A percentile compares a stretch with the other conserved stretches of the same genome.
These are phyloP conservation scores for Arachis hypogaea DNA, from an alignment of 306 rosid species.

Conservation along the genomic window DNA sequence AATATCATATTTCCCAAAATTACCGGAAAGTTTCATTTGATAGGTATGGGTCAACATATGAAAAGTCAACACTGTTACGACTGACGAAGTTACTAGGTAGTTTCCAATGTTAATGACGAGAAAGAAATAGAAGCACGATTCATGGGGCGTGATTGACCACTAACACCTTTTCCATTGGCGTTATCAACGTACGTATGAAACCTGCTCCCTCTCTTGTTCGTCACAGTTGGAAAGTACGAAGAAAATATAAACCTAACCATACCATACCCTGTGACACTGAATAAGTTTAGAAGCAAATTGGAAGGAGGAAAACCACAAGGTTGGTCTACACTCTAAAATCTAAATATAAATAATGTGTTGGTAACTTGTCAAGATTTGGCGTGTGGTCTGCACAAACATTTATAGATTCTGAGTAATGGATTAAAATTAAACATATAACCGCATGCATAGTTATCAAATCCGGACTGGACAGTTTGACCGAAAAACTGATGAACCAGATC, in stretches of 20 bases:
- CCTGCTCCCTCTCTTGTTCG: not conserved
- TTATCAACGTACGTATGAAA: not conserved
- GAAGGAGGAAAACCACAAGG: too few relatives aligned
- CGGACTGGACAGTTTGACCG: too few relatives aligned
- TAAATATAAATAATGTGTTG: not conserved
- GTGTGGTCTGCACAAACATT: not conserved
- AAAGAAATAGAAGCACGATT: not conserved
- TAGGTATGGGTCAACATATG: not conserved
- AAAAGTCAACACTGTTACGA: constrained; percentile 22
- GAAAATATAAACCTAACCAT: not conserved
- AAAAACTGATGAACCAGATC: too few relatives aligned
- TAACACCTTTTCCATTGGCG: not conserved
- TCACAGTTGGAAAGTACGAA: not conserved
- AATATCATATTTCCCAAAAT: too few relatives aligned
- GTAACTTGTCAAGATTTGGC: not conserved
- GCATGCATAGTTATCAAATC: too few relatives aligned
- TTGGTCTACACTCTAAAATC: not conserved
- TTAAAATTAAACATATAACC: too few relatives aligned
- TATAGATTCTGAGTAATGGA: not conserved
- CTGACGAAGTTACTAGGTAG: constrained; percentile 34
- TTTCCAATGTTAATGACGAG: constrained; percentile 17
- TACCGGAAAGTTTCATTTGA: constrained; percentile 17
- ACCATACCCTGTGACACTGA: not conserved
- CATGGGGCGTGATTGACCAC: not conserved
- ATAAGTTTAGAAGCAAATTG: not conserved